Evolutionary conservation across 805 yeast genomes (phyloP).

Genomic region (Starmerella roubikii): DNA sequence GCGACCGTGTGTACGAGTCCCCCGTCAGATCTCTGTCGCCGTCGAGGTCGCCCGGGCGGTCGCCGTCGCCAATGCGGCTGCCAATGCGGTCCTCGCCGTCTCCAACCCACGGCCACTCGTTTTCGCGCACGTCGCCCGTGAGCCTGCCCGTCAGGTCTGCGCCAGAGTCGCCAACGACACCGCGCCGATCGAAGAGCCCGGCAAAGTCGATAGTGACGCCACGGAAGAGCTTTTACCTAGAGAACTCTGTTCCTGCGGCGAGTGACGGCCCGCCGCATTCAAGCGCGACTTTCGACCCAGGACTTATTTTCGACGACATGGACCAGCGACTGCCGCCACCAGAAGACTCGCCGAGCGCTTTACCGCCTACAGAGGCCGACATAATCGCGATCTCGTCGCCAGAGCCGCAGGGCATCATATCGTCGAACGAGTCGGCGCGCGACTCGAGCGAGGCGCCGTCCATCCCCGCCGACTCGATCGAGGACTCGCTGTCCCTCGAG

Average conservation of each 20-base stretch:
- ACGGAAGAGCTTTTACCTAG: slow-evolving; percentile 2
- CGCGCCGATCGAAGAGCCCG: neutral
- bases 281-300: neutral
- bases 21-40: too few relatives aligned
- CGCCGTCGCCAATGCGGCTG: too few relatives aligned
- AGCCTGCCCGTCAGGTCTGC: slow-evolving; percentile 7
- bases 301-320: slow-evolving; percentile 12
- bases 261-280: neutral
- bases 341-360: slow-evolving; percentile 5
- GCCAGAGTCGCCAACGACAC: too few relatives aligned
- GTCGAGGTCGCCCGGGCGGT: too few relatives aligned
- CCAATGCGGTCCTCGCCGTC: neutral
- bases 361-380: slow-evolving; percentile 2
- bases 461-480: neutral
- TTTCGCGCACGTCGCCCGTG: slow-evolving; percentile 5
- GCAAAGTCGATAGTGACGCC: neutral
- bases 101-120: too few relatives aligned
- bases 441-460: neutral
- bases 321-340: slow-evolving; percentile 14
- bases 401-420: neutral
- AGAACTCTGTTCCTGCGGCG: slow-evolving; percentile 1
- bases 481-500: too few relatives aligned
- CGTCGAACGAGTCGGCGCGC: too few relatives aligned
- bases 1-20: too few relatives aligned
- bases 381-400: slow-evolving; percentile 6